Base-by-base conservation (phyloP, 2,329 filamentous ascomycete species). In the Hymenoscyphus linearis region DNA sequence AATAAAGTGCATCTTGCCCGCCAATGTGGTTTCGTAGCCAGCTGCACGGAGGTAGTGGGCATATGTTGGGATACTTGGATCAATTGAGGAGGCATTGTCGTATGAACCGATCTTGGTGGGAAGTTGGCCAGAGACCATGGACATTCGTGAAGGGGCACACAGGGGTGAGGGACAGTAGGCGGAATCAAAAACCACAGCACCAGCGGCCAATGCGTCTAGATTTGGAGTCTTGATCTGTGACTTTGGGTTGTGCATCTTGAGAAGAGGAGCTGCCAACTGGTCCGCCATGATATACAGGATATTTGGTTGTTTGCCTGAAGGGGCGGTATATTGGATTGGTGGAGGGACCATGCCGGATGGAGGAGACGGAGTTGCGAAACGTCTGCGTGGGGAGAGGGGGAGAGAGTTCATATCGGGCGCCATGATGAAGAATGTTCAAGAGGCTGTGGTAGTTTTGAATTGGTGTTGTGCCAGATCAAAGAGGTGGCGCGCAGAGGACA, bases 1-100 rank as follows among this genome's bases (percentile, higher is more conserved):
- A 59, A 96, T 89, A 74, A 97, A 97, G 77, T 97, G 93, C 93
- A 97, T 97, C 82, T 97, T 97, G 65, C 93, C 93, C 4, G 93
- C 91, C 68, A 97, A 80, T 5, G 89, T 90, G 13, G 93, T 96
- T 76, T 96, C 90, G 72, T 97, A 97, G 58, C 91, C 91, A 70
- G 88, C 86, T 50, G 85, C 82, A 56, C 93, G 89, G 59, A 97
- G 80, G 76, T 96, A 96, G 75, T 97, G 93, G 9, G 93, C 91
- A 72, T 96, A 97, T 1, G 93, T 97, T 14, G 92, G 93, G 34
- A 90, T 85, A 69, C 96, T 91, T 60, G 90, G 90, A 60, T 85
- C 82, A 69, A 97, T 87, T 67, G 92, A 89, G 36, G 89, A 86
- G 52, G 92, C 93, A 72, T 97, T 97, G 78, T 97, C 93, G 75